These are phyloP conservation scores for Rhizodiscina lignyota DNA, from an alignment of 495 filamentous ascomycete genomes.

Conservation along the genomic window DNA sequence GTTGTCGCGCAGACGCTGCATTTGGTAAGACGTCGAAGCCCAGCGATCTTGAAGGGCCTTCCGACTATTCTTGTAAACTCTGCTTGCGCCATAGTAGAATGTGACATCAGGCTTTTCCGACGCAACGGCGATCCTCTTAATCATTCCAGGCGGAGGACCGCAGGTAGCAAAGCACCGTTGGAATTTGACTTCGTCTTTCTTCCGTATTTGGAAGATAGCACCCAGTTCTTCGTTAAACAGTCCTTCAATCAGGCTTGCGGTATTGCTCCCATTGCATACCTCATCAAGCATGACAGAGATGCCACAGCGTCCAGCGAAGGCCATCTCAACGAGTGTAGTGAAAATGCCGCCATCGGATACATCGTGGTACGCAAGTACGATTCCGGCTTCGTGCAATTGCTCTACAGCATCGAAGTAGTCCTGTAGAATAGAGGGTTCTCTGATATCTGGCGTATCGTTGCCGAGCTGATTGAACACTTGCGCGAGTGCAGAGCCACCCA, in stretches of 20 bases:
- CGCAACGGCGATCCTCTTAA: conserved; percentile 68
- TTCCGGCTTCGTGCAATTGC: conserved; percentile 66
- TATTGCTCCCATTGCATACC: conserved; percentile 35
- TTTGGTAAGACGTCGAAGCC: conserved; percentile 72
- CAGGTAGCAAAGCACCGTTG: conserved; percentile 82
- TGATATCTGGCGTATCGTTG: conserved; percentile 68
- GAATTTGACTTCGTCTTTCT: conserved; percentile 69
- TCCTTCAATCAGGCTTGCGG: conserved; percentile 48
- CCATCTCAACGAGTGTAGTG: conserved; percentile 90
- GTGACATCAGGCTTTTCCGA: conserved; percentile 60
- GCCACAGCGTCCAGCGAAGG: conserved; percentile 91
- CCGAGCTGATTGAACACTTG: conserved; percentile 86
- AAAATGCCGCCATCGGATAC: conserved; percentile 85
- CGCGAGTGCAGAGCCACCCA: conserved; percentile 85
- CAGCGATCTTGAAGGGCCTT: conserved; percentile 72
- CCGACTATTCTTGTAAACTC: conserved; percentile 53
- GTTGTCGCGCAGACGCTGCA: conserved; percentile 86
- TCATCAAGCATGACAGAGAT: conserved; percentile 70
- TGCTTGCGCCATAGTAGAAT: conserved; percentile 48
- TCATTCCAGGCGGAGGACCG: conserved; percentile 64
- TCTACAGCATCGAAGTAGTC: conserved; percentile 85
- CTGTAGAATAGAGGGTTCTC: conserved; percentile 61
- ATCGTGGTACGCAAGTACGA: conserved; percentile 93
- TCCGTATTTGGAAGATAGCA: conserved; percentile 87
- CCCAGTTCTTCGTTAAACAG: conserved; percentile 97